Base-by-base conservation (phyloP, 495 filamentous ascomycete genomes). In the Talaromyces adpressus region DNA sequence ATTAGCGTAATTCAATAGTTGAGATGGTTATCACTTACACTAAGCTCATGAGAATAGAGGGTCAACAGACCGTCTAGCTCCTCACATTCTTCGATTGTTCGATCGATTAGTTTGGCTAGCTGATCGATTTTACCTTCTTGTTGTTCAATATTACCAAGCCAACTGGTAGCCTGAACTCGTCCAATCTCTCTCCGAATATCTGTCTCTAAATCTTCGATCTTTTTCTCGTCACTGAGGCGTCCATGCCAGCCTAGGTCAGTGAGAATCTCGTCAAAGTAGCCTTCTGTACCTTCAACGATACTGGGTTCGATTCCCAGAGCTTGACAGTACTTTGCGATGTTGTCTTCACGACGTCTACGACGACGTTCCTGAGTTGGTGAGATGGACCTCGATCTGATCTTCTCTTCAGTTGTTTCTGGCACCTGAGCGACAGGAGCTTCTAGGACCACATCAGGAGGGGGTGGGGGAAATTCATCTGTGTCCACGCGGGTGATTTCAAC, bases 21-120 rank as follows among this genome's bases (percentile, higher is more conserved):
- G 9, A 61, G 47, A n/a, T n/a, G n/a, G n/a, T n/a, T n/a, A n/a
- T n/a, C n/a, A 84, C 91, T 81, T 81, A 96, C 92, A 64, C 91
- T 91, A 56, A 98, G 76, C 75, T 98, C 94, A 7, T 97, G 94
- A 45, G 89, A 89, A 75, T 98, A 98, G 30, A 98, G 77, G 1
- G 93, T 98, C 53, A 98, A 75, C 51, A 98, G 77, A 62, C 93
- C 92, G 69, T 98, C 94, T 41, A 98, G 80, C 74, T 97, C 93
- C 61, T 98, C 94, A 67, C 94, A 97, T 75, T 98, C 94, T 30
- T 88, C 83, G 65, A 98, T 91, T 6, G 91, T 90, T 63, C 86
- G 84, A 70, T 98, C 93, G 41, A 98, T 88, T 59, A 96, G 82
- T 63, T 79, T 84, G 60, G 91, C 91, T 62, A 98, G 87, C 57